These are phyloP conservation scores for Coffea canephora DNA, from an alignment of 257 asterid species.

Conservation along the genomic window DNA sequence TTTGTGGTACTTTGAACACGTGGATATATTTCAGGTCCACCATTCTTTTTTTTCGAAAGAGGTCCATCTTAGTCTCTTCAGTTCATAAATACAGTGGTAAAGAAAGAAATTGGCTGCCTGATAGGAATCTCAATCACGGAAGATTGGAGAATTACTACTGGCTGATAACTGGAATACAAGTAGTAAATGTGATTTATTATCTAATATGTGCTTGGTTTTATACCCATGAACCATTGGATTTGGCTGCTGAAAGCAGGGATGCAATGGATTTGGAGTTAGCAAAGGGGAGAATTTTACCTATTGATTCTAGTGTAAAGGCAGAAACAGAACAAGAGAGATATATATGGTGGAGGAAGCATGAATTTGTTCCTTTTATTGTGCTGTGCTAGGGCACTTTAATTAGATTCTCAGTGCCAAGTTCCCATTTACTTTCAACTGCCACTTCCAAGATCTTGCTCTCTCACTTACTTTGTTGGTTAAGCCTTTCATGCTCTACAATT, in stretches of 20 bases:
- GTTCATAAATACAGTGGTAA: conserved; percentile 53
- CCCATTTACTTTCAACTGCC: too few species aligned
- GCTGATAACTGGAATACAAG: conserved; percentile 61
- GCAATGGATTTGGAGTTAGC: conserved; percentile 37
- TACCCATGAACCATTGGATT: conserved; percentile 1
- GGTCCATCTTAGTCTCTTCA: conserved; percentile 39
- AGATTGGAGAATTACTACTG: conserved; percentile 63
- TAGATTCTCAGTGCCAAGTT: too few species aligned
- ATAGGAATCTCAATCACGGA: conserved; percentile 64
- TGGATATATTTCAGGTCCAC: background rate
- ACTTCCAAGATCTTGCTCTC: too few species aligned
- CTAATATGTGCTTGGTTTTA: conserved; percentile 57
- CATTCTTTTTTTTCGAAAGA: too few species aligned
- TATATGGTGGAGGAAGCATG: too few species aligned
- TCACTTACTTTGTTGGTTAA: too few species aligned
- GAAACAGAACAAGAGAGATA: background rate
- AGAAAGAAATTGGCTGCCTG: conserved; percentile 63
- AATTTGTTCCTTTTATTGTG: too few species aligned
- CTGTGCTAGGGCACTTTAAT: too few species aligned
- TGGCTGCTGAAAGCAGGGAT: conserved; percentile 14
- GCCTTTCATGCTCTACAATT: too few species aligned
- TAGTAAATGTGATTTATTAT: conserved; percentile 54
- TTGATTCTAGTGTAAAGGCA: background rate
- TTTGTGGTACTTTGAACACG: background rate
- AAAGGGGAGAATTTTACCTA: background rate